Conservation (phyloP, 345 rosid species). For the Toxicodendron radicans region DNA sequence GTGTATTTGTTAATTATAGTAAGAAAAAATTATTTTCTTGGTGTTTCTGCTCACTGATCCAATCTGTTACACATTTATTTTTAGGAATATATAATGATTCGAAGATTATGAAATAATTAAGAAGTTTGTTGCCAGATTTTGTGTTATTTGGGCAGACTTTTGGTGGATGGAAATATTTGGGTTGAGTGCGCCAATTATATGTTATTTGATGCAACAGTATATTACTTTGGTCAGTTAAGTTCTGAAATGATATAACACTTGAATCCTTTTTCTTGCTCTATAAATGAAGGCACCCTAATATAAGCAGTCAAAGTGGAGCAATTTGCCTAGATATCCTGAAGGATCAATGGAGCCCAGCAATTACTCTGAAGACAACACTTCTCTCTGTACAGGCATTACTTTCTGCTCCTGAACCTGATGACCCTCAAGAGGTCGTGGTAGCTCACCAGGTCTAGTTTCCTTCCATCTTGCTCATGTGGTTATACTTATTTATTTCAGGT, state of each 20-base stretch:
- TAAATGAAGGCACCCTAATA: conserved; percentile 88
- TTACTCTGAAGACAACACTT: conserved; percentile 95
- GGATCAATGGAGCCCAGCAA: conserved; percentile 99
- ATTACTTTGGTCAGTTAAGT: background rate
- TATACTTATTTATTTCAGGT: background rate
- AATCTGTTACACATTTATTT: background rate
- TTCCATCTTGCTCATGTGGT: conserved; percentile 7
- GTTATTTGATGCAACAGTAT: background rate
- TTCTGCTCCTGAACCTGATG: conserved; percentile 93
- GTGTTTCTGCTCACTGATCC: background rate
- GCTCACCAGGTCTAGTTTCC: conserved; percentile 80
- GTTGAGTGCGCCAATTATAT: background rate
- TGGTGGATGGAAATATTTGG: background rate
- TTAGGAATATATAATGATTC: background rate
- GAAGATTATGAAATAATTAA: background rate
- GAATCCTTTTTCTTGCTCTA: conserved; percentile 1
- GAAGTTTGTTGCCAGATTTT: background rate
- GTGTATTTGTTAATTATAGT: background rate
- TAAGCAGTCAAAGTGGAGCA: conserved; percentile 99
- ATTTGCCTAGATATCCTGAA: conserved; percentile 96
- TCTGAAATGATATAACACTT: background rate
- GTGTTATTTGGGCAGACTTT: background rate
- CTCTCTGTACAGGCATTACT: conserved; percentile 93
- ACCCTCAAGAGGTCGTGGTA: conserved; percentile 99
- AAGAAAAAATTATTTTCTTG: background rate